Evolutionary conservation across 2,329 filamentous ascomycete genomes (phyloP), one percentile per base, ranked within the genome.

Genomic region (Tolypocladium cylindrosporum): DNA sequence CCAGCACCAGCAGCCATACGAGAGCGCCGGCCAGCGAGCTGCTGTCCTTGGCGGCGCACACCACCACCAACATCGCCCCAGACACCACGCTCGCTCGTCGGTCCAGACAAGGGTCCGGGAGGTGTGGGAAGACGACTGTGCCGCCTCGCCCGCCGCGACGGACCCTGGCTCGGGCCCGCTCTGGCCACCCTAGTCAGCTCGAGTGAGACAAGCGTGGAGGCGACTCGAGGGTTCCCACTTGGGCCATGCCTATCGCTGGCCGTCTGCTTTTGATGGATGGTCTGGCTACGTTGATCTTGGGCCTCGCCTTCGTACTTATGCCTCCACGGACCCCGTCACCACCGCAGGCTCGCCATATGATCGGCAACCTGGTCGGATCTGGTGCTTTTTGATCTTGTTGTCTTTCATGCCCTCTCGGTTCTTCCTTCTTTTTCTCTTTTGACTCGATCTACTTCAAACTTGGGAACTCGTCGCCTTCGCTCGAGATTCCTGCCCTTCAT

Each of bases 201-300:
- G 75, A 77, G 77, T 80, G 77, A 81, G 78, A 80, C 77, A 78
- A 68, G 72, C 74, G 74, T 74, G 73, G 62, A 59, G 61, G 60
- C 62, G 57, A 58, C 58, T 55, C 39, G 51, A 51, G 57, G 39
- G 62, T 61, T 59, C 56, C 61, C 61, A 64, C 62, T 61, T 58
- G 60, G 54, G 56, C 59, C 58, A 59, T 58, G 58, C 58, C 61
- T 55, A 56, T 61, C 56, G 58, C 54, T 55, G 59, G 48, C 52
- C 55, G 53, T 57, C 58, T 58, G 58, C 50, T 39, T 53, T 45
- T 56, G 45, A 51, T 51, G 42, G 58, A 53, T 55, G 57, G 61
- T 69, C 61, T 66, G 61, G 61, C 31, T 62, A 61, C 66, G 69
- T 74, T 74, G 71, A 75, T 72, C 72, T 69, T 66, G 69, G 71